These are phyloP conservation scores for Daldinia vernicosa DNA, from an alignment of 495 filamentous ascomycete genomes.

Conservation along the genomic window DNA sequence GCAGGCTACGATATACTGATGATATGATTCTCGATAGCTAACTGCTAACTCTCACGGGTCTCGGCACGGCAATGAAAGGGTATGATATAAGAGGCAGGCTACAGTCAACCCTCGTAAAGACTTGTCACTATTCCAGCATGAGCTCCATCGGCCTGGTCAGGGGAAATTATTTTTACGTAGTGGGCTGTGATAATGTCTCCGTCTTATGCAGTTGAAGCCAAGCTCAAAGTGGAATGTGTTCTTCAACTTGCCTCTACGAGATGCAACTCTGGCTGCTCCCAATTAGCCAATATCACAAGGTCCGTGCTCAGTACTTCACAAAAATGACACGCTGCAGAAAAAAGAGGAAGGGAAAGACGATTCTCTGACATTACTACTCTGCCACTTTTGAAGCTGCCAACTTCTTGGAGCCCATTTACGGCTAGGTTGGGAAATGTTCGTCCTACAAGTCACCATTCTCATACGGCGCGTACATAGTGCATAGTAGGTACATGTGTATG, in stretches of 20 bases:
- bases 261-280: slow-evolving; percentile 27
- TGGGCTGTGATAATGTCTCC: slow-evolving; percentile 21
- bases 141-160: slow-evolving; percentile 9
- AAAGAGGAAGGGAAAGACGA: slow-evolving; percentile 16
- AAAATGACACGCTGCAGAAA: slow-evolving; percentile 29
- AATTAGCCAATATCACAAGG: slow-evolving; percentile 25
- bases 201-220: slow-evolving; percentile 18
- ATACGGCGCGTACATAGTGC: slow-evolving; percentile 13
- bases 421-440: slow-evolving; percentile 24
- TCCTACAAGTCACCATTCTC: slow-evolving; percentile 18
- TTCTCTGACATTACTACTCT: slow-evolving; percentile 31
- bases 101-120: slow-evolving; percentile 10
- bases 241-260: slow-evolving; percentile 34
- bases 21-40: slow-evolving; percentile 6
- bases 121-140: slow-evolving; percentile 6
- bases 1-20: slow-evolving; percentile 7
- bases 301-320: slow-evolving; percentile 29
- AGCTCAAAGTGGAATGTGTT: slow-evolving; percentile 42
- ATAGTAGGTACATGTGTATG: background rate
- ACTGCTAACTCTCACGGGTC: slow-evolving; percentile 2
- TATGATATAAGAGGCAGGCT: slow-evolving; percentile 23
- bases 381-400: slow-evolving; percentile 15
- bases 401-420: slow-evolving; percentile 15
- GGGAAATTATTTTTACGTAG: slow-evolving; percentile 11
- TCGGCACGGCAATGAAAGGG: background rate